These are phyloP conservation scores for Aspergillus sclerotialis DNA, from an alignment of 2,329 filamentous ascomycete species.

Conservation along the genomic window DNA sequence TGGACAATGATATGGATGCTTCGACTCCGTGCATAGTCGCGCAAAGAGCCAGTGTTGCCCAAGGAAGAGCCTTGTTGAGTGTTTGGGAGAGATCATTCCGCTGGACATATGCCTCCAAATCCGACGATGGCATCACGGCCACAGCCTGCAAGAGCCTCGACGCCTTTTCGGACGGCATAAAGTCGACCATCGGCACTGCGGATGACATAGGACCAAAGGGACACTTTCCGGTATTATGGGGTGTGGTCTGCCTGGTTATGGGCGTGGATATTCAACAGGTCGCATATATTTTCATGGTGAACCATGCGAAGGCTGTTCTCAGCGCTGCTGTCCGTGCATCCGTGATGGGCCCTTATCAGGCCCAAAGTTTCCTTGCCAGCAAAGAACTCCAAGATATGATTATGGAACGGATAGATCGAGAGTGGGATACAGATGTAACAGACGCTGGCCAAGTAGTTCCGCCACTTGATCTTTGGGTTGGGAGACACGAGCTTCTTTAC, in stretches of 20 bases:
- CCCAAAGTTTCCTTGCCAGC: conserved; percentile 53
- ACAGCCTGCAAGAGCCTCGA: conserved; percentile 23
- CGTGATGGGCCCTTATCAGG: conserved; percentile 60
- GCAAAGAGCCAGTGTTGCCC: conserved; percentile 53
- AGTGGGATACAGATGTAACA: conserved; percentile 43
- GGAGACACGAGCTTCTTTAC: conserved; percentile 59
- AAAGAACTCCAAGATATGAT: conserved; percentile 47
- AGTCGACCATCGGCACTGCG: conserved; percentile 22
- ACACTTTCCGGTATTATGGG: conserved; percentile 58
- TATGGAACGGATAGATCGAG: conserved; percentile 39
- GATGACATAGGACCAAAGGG: conserved; percentile 36
- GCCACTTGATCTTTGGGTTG: conserved; percentile 57
- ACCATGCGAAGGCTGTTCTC: conserved; percentile 57
- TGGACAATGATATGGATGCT: conserved; percentile 59
- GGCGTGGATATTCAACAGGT: conserved; percentile 46
- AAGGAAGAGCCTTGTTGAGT: conserved; percentile 52
- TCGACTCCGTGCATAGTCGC: conserved; percentile 57
- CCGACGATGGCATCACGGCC: conserved; percentile 13
- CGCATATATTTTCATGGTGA: conserved; percentile 56
- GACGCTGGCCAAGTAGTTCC: conserved; percentile 57
- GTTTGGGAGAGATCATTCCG: conserved; percentile 54
- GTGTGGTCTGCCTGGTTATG: conserved; percentile 48
- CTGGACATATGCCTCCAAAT: conserved; percentile 19
- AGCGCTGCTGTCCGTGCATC: conserved; percentile 57
- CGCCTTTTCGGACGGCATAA: conserved; percentile 33